These are phyloP conservation scores for Citrullus amarus DNA, from an alignment of 306 rosid species.

Conservation along the genomic window DNA sequence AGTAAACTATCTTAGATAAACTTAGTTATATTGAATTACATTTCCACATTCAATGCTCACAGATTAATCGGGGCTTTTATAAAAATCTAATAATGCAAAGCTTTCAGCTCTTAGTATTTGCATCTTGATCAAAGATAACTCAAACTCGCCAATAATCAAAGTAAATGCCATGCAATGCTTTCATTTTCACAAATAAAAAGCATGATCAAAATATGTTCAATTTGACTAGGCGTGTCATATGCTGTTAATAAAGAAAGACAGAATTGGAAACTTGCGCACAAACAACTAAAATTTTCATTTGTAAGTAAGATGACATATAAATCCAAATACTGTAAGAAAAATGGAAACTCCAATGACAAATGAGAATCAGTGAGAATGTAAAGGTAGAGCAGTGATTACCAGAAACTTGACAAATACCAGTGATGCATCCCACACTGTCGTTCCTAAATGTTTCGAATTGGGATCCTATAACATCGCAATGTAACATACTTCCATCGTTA, in stretches of 20 bases:
- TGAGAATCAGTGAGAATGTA: not conserved
- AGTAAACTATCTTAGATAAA: not conserved
- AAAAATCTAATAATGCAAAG: not conserved
- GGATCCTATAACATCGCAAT: conserved; percentile 44
- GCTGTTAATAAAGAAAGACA: not conserved
- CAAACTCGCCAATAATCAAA: not conserved
- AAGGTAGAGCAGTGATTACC: conserved; percentile 31
- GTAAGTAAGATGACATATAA: not conserved
- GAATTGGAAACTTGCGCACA: not conserved
- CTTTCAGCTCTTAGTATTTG: not conserved
- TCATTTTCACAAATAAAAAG: not conserved
- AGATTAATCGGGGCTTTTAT: not conserved
- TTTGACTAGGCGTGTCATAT: not conserved
- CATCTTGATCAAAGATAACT: not conserved
- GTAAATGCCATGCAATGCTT: not conserved
- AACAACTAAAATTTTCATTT: not conserved
- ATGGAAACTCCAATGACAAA: not conserved
- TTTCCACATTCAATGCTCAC: not conserved
- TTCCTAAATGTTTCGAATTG: conserved; percentile 87
- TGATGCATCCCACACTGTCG: conserved; percentile 98
- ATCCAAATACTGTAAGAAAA: not conserved
- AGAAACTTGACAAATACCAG: conserved; percentile 78
- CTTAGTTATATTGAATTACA: not conserved
- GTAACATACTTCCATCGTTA: conserved; percentile 16
- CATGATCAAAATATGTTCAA: not conserved